phyloP scores from a whole-genome alignment of 2,329 filamentous ascomycete species.

The Reticulascus tulasneorum region DNA sequence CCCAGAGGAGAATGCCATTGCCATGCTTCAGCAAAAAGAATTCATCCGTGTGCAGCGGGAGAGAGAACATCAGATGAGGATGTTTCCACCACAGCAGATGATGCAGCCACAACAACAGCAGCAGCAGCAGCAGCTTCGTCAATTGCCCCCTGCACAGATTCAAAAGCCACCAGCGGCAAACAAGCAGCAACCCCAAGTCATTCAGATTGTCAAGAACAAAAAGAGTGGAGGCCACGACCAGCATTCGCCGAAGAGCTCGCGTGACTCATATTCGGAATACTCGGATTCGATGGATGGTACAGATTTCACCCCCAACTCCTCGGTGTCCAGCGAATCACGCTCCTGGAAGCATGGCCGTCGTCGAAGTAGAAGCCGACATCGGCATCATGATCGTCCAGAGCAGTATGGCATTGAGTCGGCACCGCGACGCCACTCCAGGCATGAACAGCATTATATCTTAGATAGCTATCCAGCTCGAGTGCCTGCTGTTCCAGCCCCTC shows the following conservation, averaged over 20 bases:
- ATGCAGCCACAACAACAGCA: slow-evolving; percentile 3
- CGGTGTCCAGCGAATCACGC: slow-evolving; percentile 11
- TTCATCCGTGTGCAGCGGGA: slow-evolving; percentile 10
- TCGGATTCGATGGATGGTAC: slow-evolving; percentile 4
- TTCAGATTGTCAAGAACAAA: slow-evolving; percentile 6
- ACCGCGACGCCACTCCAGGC: slow-evolving; percentile 6
- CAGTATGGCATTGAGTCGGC: slow-evolving; percentile 12
- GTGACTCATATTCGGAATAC: slow-evolving; percentile 10
- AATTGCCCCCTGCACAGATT: background rate
- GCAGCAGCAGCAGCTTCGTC: slow-evolving; percentile 1
- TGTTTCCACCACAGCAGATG: slow-evolving; percentile 4
- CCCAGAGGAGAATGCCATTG: slow-evolving; percentile 23
- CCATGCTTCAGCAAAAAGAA: slow-evolving; percentile 15
- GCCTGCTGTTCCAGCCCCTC: background rate
- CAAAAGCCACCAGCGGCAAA: background rate
- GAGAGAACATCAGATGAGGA: slow-evolving; percentile 8
- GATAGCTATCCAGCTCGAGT: slow-evolving; percentile 1
- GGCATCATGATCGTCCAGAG: slow-evolving; percentile 11
- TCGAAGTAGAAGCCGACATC: slow-evolving; percentile 10
- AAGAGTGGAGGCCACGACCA: slow-evolving; percentile 6
- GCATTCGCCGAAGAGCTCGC: slow-evolving; percentile 11
- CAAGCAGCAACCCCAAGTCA: slow-evolving; percentile 3
- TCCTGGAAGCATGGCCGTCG: slow-evolving; percentile 4
- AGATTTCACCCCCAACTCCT: slow-evolving; percentile 15
- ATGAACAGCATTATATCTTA: slow-evolving; percentile 5